Evolutionary conservation across 2,329 filamentous ascomycete species (phyloP).

Genomic region (Colletotrichum siamense): DNA sequence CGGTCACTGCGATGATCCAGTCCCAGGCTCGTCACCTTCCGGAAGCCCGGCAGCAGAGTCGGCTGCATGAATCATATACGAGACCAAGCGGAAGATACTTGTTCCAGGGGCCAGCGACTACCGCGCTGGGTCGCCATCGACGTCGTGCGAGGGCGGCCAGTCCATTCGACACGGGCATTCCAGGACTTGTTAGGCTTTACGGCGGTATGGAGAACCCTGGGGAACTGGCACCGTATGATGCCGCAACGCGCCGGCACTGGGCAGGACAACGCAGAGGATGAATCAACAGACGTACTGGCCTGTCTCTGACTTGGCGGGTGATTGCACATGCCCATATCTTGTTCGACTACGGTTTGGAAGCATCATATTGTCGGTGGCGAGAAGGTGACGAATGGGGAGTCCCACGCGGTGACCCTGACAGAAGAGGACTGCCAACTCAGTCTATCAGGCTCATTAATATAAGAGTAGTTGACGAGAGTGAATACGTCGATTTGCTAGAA

Average conservation of each 20-base stretch:
- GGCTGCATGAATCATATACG: conserved; percentile 47
- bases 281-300: neutral
- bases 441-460: neutral
- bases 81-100: conserved; percentile 35
- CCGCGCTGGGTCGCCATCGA: neutral
- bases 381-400: neutral
- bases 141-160: conserved; percentile 32
- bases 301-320: neutral
- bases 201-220: conserved; percentile 54
- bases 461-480: neutral
- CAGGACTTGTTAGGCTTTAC: conserved; percentile 52
- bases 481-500: neutral
- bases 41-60: conserved; percentile 52
- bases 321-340: neutral
- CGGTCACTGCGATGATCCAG: conserved; percentile 45
- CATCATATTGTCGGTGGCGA: neutral
- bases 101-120: neutral
- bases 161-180: conserved; percentile 42
- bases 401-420: neutral
- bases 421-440: neutral
- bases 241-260: neutral
- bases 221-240: conserved; percentile 27
- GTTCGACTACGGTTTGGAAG: neutral
- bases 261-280: neutral
- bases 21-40: conserved; percentile 58